A percentile compares a stretch with the other conserved stretches of the same genome.
phyloP scores from a whole-genome alignment of 83 land plant species.

The Picea engelmannii region DNA sequence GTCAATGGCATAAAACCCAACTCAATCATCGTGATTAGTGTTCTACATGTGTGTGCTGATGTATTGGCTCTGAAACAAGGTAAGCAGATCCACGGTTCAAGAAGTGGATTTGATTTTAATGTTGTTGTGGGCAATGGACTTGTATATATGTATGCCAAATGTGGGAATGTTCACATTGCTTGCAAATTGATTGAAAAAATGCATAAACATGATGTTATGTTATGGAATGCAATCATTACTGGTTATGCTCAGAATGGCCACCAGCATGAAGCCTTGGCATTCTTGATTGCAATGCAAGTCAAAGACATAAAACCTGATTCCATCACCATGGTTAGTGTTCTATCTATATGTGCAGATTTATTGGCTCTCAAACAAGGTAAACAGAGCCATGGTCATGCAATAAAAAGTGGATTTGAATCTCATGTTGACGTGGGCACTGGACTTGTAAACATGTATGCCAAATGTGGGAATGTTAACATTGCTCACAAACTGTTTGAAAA shows the following conservation, averaged over 20 bases:
- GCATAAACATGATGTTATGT: conserved; percentile 29
- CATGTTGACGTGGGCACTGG: conserved; percentile 35
- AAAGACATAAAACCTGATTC: conserved; percentile 28
- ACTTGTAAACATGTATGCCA: conserved; percentile 51
- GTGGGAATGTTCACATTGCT: conserved; percentile 39
- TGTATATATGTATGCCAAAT: conserved; percentile 48
- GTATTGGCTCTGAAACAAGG: conserved; percentile 40
- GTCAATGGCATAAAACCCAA: conserved; percentile 18
- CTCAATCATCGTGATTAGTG: conserved; percentile 30
- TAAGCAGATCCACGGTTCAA: conserved; percentile 27
- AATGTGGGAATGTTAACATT: too few species aligned
- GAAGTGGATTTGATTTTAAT: conserved; percentile 23
- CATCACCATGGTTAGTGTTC: conserved; percentile 30
- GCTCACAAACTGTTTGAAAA: conserved; percentile 42
- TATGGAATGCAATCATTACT: conserved; percentile 54
- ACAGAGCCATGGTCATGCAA: conserved; percentile 33
- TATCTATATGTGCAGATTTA: conserved; percentile 46
- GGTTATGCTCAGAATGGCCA: conserved; percentile 30
- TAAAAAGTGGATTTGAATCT: conserved; percentile 18
- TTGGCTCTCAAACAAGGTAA: conserved; percentile 31
- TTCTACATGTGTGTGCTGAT: conserved; percentile 39
- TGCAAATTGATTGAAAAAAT: conserved; percentile 32
- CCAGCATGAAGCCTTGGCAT: conserved; percentile 26
- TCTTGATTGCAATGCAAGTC: conserved; percentile 34
- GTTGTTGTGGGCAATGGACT: conserved; percentile 34